A percentile compares a stretch with the other conserved stretches of the same genome.
phyloP scores from a whole-genome alignment of 192 early-diverging fungal species.

The Backusella circina region DNA sequence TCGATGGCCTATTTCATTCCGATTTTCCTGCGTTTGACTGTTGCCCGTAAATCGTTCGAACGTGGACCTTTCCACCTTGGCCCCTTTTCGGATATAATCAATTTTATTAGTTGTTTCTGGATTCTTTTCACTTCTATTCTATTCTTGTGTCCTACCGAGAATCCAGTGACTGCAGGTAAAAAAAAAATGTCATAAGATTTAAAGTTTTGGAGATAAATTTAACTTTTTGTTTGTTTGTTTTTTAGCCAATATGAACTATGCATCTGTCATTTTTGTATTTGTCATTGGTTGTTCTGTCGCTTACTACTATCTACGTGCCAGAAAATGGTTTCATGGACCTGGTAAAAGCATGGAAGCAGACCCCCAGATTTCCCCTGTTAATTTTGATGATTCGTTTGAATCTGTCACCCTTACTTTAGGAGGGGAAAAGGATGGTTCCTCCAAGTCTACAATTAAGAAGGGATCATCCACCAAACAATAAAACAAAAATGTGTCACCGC shows the following conservation, averaged over 20 bases:
- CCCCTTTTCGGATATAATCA: conserved; percentile 37
- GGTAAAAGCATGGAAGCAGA: conserved; percentile 19
- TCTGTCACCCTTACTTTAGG: background rate
- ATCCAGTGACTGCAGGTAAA: conserved; percentile 36
- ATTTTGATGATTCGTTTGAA: conserved; percentile 7
- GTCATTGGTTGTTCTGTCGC: conserved; percentile 39
- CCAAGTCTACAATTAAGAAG: background rate
- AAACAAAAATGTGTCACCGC: background rate
- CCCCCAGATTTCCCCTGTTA: background rate
- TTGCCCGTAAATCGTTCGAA: conserved; percentile 42
- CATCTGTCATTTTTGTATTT: conserved; percentile 37
- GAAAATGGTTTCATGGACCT: conserved; percentile 42
- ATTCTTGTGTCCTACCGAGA: conserved; percentile 45
- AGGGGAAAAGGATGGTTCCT: background rate
- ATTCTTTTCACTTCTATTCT: conserved; percentile 40
- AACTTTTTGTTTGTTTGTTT: background rate
- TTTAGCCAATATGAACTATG: conserved; percentile 46
- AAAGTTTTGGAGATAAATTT: background rate
- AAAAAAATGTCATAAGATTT: background rate
- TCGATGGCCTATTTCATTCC: conserved; percentile 54
- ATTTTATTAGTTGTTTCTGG: conserved; percentile 39
- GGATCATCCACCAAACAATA: background rate
- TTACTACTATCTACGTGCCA: conserved; percentile 40
- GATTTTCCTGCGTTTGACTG: conserved; percentile 42
- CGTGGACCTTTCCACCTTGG: conserved; percentile 51